These are phyloP conservation scores for Ganoderma lingzhi DNA, from an alignment of 1,284 basidiomycete species.

Conservation along the genomic window DNA sequence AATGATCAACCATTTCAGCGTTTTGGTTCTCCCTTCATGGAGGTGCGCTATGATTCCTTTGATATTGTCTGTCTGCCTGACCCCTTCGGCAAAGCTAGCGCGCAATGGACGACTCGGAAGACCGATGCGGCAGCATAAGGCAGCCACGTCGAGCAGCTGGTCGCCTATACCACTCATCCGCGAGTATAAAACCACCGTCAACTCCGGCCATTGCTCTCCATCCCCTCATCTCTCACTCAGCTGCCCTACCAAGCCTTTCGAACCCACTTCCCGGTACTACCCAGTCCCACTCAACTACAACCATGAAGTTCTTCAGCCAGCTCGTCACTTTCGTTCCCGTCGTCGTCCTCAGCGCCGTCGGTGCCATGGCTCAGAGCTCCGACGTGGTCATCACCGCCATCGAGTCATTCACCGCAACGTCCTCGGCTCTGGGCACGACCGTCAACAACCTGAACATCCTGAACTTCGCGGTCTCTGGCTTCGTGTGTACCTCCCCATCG, in stretches of 20 bases:
- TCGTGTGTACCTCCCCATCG: not conserved
- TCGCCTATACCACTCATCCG: not conserved
- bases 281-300: not conserved
- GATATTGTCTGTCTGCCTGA: not conserved
- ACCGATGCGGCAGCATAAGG: not conserved
- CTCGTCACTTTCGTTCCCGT: conserved; percentile 5
- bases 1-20: conserved; percentile 4
- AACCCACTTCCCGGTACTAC: not conserved
- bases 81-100: not conserved
- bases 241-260: too few species aligned
- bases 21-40: not conserved
- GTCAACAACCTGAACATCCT: not conserved
- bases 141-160: not conserved
- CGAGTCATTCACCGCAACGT: conserved; percentile 2
- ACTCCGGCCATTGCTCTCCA: not conserved
- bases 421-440: conserved; percentile 3
- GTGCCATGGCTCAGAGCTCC: conserved; percentile 5
- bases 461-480: not conserved
- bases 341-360: not conserved
- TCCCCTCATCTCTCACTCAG: not conserved
- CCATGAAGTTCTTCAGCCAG: conserved; percentile 13
- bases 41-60: not conserved
- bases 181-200: not conserved
- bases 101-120: not conserved
- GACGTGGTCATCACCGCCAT: conserved; percentile 9